Evolutionary conservation across 106 monocot species (phyloP).

Genomic region (Allium cepa): DNA sequence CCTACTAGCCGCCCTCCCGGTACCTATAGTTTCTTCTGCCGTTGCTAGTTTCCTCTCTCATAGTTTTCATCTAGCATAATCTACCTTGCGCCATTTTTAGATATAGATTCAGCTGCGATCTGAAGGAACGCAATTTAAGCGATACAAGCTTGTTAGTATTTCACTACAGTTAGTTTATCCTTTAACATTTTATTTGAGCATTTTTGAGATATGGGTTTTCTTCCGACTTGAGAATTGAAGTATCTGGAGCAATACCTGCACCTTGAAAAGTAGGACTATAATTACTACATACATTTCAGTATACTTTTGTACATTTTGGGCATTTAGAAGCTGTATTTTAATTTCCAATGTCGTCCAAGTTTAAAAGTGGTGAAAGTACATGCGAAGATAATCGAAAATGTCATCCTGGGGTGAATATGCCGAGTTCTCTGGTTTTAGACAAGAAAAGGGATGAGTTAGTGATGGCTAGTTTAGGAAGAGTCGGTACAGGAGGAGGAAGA

Average conservation of each 20-base stretch:
- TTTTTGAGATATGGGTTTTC: conserved; percentile 15
- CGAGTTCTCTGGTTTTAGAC: conserved; percentile 15
- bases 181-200: neutral
- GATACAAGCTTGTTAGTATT: too few species aligned
- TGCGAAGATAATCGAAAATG: neutral
- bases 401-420: neutral
- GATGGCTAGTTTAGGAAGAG: conserved; percentile 5
- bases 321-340: too few species aligned
- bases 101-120: too few species aligned
- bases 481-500: conserved; percentile 3
- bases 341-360: too few species aligned
- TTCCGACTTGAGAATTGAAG: conserved; percentile 10
- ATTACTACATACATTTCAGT: too few species aligned
- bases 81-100: too few species aligned
- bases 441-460: conserved; percentile 23
- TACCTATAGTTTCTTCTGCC: neutral
- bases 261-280: too few species aligned
- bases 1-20: conserved; percentile 22
- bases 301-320: too few species aligned
- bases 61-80: neutral
- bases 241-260: too few species aligned
- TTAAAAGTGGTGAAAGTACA: conserved; percentile 3
- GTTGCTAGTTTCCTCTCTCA: too few species aligned
- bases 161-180: too few species aligned
- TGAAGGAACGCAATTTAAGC: too few species aligned